Conservation (phyloP, 352 stramenopile species). For the Saprolegnia diclina region DNA sequence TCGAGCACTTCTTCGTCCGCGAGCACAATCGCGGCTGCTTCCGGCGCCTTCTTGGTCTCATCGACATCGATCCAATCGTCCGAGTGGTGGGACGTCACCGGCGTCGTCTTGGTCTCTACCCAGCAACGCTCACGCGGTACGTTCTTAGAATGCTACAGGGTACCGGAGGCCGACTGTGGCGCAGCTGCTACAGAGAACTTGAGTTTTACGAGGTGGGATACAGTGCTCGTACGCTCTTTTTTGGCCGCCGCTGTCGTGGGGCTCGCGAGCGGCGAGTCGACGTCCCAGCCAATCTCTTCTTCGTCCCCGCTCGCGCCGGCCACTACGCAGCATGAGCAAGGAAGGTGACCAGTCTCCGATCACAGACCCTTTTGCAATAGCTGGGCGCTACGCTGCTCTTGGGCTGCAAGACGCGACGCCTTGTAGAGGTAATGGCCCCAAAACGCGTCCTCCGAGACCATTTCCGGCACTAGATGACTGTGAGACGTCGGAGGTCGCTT, state of each 20-base stretch:
- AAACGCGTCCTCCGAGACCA: conserved; percentile 47
- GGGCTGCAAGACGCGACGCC: conserved; percentile 53
- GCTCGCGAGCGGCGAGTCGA: conserved; percentile 39
- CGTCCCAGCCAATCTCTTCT: conserved; percentile 64
- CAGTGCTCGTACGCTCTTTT: not conserved
- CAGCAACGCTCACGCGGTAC: not conserved
- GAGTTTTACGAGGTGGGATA: too few species aligned
- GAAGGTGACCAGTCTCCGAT: not conserved
- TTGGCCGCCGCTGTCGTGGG: conserved; percentile 11
- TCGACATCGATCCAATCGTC: not conserved
- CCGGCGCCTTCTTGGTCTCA: not conserved
- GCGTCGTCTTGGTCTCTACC: not conserved
- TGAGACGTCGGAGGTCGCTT: not conserved
- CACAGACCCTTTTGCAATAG: conserved; percentile 54
- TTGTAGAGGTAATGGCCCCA: conserved; percentile 76
- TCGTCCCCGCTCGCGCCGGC: conserved; percentile 54
- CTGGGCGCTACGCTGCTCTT: conserved; percentile 57
- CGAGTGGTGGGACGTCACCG: conserved; percentile 30
- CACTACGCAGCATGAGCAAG: conserved; percentile 13
- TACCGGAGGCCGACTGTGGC: not conserved
- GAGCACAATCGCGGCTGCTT: conserved; percentile 20
- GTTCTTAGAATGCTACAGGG: not conserved
- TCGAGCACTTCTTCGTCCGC: conserved; percentile 48
- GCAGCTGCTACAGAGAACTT: too few species aligned
- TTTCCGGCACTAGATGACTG: conserved; percentile 34